Evolutionary conservation across 192 early-diverging fungal genomes (phyloP).

Genomic region (Jimgerdemannia flammicorona): DNA sequence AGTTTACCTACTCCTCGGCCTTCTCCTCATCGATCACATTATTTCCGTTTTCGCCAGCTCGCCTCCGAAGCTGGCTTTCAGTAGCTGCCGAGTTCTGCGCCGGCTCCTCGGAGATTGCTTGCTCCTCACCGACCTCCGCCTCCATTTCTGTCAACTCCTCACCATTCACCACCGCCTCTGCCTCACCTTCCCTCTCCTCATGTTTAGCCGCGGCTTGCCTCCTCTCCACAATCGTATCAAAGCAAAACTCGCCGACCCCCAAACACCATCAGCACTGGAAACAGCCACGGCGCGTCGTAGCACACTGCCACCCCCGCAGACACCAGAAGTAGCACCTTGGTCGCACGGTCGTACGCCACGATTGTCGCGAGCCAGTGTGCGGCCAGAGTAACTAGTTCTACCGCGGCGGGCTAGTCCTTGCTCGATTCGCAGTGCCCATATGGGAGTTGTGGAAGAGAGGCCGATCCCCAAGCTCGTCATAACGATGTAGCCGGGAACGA

Average conservation of each 20-base stretch:
- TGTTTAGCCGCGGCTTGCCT: background rate
- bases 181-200: too few relatives aligned
- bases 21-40: background rate
- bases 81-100: background rate
- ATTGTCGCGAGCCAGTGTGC: slow-evolving; percentile 38
- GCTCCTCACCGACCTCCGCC: background rate
- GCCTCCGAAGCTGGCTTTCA: background rate
- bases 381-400: slow-evolving; percentile 60
- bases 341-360: slow-evolving; percentile 32
- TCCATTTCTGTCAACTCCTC: background rate
- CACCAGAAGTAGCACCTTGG: slow-evolving; percentile 25
- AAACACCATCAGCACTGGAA: slow-evolving; percentile 49
- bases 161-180: too few relatives aligned
- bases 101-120: background rate
- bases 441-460: slow-evolving; percentile 21
- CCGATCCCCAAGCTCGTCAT: slow-evolving; percentile 36
- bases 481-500: slow-evolving; percentile 49
- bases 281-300: slow-evolving; percentile 41
- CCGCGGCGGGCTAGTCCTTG: slow-evolving; percentile 53
- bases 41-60: background rate
- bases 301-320: slow-evolving; percentile 25
- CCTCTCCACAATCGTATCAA: background rate
- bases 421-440: slow-evolving; percentile 42
- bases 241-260: slow-evolving; percentile 38
- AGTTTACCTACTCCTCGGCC: background rate